phyloP scores from a whole-genome alignment of 768 basidiomycete genomes.

The Pulveroboletus sp. region DNA sequence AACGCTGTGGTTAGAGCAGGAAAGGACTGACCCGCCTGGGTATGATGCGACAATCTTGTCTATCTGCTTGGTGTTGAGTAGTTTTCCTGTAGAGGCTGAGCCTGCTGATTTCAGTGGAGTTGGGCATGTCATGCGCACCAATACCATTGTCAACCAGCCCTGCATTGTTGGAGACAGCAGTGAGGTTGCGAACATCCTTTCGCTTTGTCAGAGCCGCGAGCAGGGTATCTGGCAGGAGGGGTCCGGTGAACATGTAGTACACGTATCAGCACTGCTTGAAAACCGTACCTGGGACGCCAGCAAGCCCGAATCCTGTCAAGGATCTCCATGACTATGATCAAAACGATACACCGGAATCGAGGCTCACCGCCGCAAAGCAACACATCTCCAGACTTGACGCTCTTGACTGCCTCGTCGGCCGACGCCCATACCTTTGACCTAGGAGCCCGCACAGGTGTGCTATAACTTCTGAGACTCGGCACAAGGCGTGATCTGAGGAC shows the following conservation, averaged over 20 bases:
- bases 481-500: slow-evolving; percentile 16
- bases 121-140: slow-evolving; percentile 36
- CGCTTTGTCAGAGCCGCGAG: slow-evolving; percentile 72
- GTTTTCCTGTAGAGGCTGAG: slow-evolving; percentile 46
- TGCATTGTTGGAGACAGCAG: slow-evolving; percentile 86
- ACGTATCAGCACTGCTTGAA: background rate
- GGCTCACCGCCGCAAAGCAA: slow-evolving; percentile 76
- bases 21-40: slow-evolving; percentile 64
- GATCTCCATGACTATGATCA: background rate
- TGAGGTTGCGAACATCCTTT: slow-evolving; percentile 68
- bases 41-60: slow-evolving; percentile 85
- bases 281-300: slow-evolving; percentile 74
- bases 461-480: slow-evolving; percentile 21
- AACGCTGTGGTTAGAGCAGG: background rate
- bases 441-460: slow-evolving; percentile 22
- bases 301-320: slow-evolving; percentile 74
- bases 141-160: slow-evolving; percentile 68
- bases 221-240: slow-evolving; percentile 58
- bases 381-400: slow-evolving; percentile 74
- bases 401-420: slow-evolving; percentile 77
- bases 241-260: background rate
- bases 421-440: slow-evolving; percentile 73
- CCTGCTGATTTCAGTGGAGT: background rate
- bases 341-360: background rate
- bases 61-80: slow-evolving; percentile 71